phyloP scores from a whole-genome alignment of 2,329 filamentous ascomycete genomes.

The Colletotrichum sp. region DNA sequence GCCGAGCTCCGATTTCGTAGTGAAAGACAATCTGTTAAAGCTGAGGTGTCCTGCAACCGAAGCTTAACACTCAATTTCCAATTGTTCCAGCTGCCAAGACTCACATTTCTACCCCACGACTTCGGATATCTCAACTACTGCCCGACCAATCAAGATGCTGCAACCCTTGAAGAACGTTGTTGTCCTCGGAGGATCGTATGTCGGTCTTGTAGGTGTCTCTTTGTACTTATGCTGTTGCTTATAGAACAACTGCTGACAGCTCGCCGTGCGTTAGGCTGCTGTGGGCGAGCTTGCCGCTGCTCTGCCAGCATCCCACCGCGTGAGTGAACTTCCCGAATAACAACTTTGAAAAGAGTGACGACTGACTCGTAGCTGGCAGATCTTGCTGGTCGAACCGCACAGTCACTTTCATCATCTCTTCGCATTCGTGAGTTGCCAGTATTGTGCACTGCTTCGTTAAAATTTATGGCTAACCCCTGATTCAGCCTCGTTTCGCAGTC shows the following conservation, averaged over 20 bases:
- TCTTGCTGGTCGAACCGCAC: conserved; percentile 6
- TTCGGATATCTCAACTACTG: not conserved
- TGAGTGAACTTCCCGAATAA: not conserved
- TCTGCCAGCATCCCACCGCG: conserved; percentile 1
- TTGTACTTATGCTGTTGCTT: not conserved
- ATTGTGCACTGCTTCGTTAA: accelerated
- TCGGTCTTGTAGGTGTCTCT: conserved; percentile 33
- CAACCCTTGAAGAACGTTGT: conserved; percentile 37
- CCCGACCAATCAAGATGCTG: not conserved
- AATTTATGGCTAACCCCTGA: not conserved
- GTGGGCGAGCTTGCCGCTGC: not conserved
- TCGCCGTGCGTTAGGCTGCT: not conserved
- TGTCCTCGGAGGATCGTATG: conserved; percentile 50
- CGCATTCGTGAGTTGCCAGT: not conserved
- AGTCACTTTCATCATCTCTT: conserved; percentile 13
- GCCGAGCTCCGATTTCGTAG: not conserved
- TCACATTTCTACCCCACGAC: not conserved
- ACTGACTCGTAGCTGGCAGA: not conserved
- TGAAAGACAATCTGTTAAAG: not conserved
- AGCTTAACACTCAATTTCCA: not conserved
- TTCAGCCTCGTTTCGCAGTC: conserved; percentile 50
- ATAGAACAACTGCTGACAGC: not conserved
- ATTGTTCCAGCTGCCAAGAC: not conserved
- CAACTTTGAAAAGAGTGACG: not conserved
- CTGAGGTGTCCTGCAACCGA: not conserved